These are phyloP conservation scores for Rhizopogon hawkerae DNA, from an alignment of 1,284 basidiomycete species.

Conservation along the genomic window DNA sequence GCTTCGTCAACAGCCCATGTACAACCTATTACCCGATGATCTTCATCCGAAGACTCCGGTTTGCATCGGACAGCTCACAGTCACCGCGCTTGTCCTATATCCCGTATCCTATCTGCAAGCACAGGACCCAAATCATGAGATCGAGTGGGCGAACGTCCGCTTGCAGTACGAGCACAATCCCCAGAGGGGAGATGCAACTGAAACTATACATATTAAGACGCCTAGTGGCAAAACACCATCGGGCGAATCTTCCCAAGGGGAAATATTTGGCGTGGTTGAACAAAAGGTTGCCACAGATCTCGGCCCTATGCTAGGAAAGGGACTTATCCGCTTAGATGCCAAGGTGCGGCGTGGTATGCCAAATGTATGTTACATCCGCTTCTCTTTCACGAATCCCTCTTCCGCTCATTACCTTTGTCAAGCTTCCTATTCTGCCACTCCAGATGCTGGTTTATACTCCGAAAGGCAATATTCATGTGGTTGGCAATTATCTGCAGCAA, in stretches of 20 bases:
- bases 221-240: conserved; percentile 43
- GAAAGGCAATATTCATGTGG: conserved; percentile 79
- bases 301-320: conserved; percentile 74
- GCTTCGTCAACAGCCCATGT: conserved; percentile 15
- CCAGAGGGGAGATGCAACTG: conserved; percentile 48
- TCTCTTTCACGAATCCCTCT: conserved; percentile 7
- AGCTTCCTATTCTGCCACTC: conserved; percentile 75
- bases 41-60: conserved; percentile 70
- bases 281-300: conserved; percentile 70
- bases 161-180: conserved; percentile 63
- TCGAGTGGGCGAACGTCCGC: conserved; percentile 72
- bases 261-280: conserved; percentile 81
- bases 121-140: conserved; percentile 37
- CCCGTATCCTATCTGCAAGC: conserved; percentile 65
- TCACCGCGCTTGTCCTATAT: conserved; percentile 80
- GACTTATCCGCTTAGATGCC: conserved; percentile 78
- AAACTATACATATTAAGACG: conserved; percentile 76
- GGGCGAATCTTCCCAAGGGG: conserved; percentile 47
- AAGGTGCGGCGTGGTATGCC: conserved; percentile 58
- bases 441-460: conserved; percentile 88
- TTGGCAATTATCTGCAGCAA: conserved; percentile 68
- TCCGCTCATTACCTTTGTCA: conserved; percentile 16
- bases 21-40: conserved; percentile 36
- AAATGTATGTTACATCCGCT: conserved; percentile 39
- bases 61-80: conserved; percentile 80